Conservation (phyloP, 1,139 yeast species). For the Geotrichum siamense region DNA sequence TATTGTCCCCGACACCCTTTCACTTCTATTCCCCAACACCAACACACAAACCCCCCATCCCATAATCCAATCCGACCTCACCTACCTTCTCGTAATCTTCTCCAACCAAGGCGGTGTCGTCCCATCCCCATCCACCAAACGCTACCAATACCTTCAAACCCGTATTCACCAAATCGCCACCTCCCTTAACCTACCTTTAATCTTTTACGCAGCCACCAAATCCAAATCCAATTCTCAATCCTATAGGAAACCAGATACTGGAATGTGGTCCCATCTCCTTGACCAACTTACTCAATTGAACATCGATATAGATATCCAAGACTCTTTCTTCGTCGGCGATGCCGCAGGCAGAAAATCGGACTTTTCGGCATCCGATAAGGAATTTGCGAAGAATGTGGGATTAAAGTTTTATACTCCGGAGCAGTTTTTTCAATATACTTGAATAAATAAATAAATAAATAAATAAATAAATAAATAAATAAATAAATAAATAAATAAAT, state of each 20-base stretch:
- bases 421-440: constrained; percentile 38
- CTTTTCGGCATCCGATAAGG: constrained; percentile 68
- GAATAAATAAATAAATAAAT: background rate
- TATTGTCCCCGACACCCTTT: constrained; percentile 10
- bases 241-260: constrained; percentile 68
- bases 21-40: constrained; percentile 10
- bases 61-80: constrained; percentile 18
- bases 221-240: constrained; percentile 34
- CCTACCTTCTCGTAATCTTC: constrained; percentile 54
- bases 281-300: constrained; percentile 31
- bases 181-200: constrained; percentile 34
- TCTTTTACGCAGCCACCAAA: constrained; percentile 51
- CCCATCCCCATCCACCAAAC: constrained; percentile 42
- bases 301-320: constrained; percentile 35
- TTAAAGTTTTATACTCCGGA: constrained; percentile 65
- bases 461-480: no score
- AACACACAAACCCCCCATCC: background rate
- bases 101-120: constrained; percentile 78
- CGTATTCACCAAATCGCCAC: constrained; percentile 41
- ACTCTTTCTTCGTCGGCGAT: constrained; percentile 80
- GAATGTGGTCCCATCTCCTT: constrained; percentile 56
- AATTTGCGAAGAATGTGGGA: constrained; percentile 55
- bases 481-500: no score
- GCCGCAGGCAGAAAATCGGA: constrained; percentile 83
- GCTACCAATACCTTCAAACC: constrained; percentile 43